Evolutionary conservation across 129 eudicot genomes (phyloP).

Genomic region (Centaurea solstitialis): DNA sequence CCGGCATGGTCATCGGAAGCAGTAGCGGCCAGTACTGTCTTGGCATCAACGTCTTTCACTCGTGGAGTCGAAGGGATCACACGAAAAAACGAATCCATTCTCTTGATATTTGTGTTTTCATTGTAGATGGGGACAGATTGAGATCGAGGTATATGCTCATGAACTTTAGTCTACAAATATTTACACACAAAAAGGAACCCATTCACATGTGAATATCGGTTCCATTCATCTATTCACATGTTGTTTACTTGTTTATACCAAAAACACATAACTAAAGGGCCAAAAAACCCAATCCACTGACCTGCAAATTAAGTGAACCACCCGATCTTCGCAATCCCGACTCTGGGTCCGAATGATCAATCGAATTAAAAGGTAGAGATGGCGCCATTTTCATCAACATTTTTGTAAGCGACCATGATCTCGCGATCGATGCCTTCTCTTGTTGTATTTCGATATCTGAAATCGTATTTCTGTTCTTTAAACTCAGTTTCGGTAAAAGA

Average conservation of each 20-base stretch:
- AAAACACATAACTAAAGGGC: slow-evolving; percentile 4
- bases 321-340: slow-evolving; percentile 40
- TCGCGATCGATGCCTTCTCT: slow-evolving; percentile 57
- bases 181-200: not conserved
- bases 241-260: not conserved
- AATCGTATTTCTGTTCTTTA: slow-evolving; percentile 41
- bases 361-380: slow-evolving; percentile 58
- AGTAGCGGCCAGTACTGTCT: slow-evolving; percentile 13
- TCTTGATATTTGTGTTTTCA: slow-evolving; percentile 42
- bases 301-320: slow-evolving; percentile 41
- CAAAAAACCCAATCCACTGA: slow-evolving; percentile 31
- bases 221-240: not conserved
- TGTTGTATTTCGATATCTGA: slow-evolving; percentile 46
- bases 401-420: slow-evolving; percentile 77
- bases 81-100: slow-evolving; percentile 67
- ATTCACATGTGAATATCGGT: not conserved
- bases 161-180: slow-evolving; percentile 54
- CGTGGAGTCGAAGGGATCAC: slow-evolving; percentile 66
- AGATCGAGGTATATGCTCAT: slow-evolving; percentile 56
- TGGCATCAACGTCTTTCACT: slow-evolving; percentile 42
- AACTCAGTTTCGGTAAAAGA: slow-evolving; percentile 52
- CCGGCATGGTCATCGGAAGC: slow-evolving; percentile 44
- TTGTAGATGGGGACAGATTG: slow-evolving; percentile 63
- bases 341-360: slow-evolving; percentile 42
- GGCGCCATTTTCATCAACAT: slow-evolving; percentile 66